Percentiles rank a stretch among this genome's conserved stretches.
Evolutionary conservation across 257 asterid species (phyloP).

Genomic region (Nicotiana obtusifolia): DNA sequence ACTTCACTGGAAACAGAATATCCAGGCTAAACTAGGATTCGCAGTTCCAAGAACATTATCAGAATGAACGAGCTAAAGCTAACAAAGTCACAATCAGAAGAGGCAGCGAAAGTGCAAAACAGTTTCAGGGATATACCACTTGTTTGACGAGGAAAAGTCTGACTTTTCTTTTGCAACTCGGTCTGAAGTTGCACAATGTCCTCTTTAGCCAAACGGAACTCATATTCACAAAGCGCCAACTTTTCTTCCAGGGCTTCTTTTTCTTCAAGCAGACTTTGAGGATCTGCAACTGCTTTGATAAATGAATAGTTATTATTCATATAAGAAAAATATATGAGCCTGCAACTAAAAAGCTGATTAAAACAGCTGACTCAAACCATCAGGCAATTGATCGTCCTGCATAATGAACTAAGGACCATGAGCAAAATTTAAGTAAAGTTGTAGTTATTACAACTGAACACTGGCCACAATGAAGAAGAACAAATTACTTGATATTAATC

Average conservation of each 20-base stretch:
- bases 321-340: neutral
- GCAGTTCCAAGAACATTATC: neutral
- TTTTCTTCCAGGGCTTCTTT: conserved; percentile 82
- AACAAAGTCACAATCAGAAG: neutral
- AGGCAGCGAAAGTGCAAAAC: conserved; percentile 11
- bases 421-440: conserved; percentile 4
- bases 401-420: neutral
- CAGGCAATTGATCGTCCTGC: neutral
- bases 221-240: conserved; percentile 83
- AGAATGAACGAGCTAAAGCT: neutral
- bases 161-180: conserved; percentile 61
- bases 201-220: conserved; percentile 94
- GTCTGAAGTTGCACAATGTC: conserved; percentile 67
- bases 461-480: neutral
- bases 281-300: conserved; percentile 69
- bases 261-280: conserved; percentile 87
- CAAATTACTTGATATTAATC: neutral
- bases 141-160: conserved; percentile 35
- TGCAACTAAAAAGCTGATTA: neutral
- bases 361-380: neutral
- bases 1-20: neutral
- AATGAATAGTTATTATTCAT: conserved; percentile 16
- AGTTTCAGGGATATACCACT: conserved; percentile 34
- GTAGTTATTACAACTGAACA: neutral
- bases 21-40: neutral